Percentiles rank a stretch among this genome's conserved stretches.
These are phyloP conservation scores for Lachancea waltii DNA, from an alignment of 805 yeast species.

Conservation along the genomic window DNA sequence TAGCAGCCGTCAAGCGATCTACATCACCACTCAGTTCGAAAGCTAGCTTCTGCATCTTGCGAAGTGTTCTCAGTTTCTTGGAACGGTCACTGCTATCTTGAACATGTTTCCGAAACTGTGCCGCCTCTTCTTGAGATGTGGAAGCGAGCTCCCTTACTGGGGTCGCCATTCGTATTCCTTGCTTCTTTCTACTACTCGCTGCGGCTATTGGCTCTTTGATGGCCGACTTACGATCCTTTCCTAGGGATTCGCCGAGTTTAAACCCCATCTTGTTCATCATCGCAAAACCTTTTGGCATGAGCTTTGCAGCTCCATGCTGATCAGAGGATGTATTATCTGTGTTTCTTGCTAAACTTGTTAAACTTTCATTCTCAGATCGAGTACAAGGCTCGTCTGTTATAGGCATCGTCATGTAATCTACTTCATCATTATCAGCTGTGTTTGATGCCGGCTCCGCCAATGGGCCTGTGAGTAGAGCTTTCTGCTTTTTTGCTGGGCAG, in stretches of 20 bases:
- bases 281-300: conserved; percentile 39
- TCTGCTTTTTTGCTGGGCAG: no score
- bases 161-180: conserved; percentile 20
- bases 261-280: conserved; percentile 60
- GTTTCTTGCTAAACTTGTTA: no score
- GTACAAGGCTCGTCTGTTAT: neutral
- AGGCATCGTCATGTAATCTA: neutral
- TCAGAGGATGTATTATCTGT: no score
- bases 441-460: no score
- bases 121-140: neutral
- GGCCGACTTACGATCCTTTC: conserved; percentile 26
- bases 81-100: conserved; percentile 7
- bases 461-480: no score
- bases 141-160: neutral
- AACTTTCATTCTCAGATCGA: no score
- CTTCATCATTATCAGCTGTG: neutral
- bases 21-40: conserved; percentile 39
- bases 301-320: conserved; percentile 5
- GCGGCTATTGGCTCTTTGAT: conserved; percentile 31
- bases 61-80: conserved; percentile 13
- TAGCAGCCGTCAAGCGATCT: conserved; percentile 17
- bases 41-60: conserved; percentile 37
- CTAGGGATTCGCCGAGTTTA: conserved; percentile 41
- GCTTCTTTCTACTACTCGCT: conserved; percentile 13
- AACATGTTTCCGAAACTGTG: neutral